Conservation (phyloP, 2,329 filamentous ascomycete genomes). For the Aspergillus piperis region DNA sequence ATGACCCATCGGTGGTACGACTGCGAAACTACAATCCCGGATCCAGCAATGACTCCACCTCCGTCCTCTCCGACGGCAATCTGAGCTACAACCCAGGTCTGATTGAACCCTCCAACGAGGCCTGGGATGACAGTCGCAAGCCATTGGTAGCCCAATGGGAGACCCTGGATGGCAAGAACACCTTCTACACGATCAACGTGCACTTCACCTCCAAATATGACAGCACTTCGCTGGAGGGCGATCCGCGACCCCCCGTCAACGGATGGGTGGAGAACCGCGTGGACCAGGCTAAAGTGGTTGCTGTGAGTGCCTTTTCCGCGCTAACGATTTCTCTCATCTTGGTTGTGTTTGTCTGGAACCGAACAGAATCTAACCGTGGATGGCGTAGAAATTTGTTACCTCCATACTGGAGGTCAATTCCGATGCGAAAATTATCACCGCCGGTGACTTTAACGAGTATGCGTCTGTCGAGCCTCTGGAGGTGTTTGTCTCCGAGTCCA, state of each 20-base stretch:
- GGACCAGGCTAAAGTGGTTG: constrained; percentile 61
- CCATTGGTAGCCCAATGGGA: constrained; percentile 68
- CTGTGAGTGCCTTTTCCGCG: constrained; percentile 41
- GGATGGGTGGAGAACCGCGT: constrained; percentile 60
- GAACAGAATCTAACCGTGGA: not conserved
- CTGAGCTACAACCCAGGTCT: constrained; percentile 69
- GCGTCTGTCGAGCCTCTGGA: constrained; percentile 61
- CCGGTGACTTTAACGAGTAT: constrained; percentile 75
- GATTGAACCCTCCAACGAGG: constrained; percentile 63
- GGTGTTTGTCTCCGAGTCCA: constrained; percentile 56
- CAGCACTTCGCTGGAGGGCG: constrained; percentile 64
- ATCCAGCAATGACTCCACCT: constrained; percentile 55
- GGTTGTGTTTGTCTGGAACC: not conserved
- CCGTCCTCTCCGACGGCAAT: constrained; percentile 59
- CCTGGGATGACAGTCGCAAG: constrained; percentile 65
- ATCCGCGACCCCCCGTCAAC: constrained; percentile 67
- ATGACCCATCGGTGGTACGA: constrained; percentile 60
- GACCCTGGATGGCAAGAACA: constrained; percentile 55
- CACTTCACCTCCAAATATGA: constrained; percentile 70
- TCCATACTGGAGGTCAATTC: constrained; percentile 59
- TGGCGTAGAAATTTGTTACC: constrained; percentile 53
- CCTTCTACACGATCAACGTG: constrained; percentile 72
- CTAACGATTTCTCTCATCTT: not conserved
- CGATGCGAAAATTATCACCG: constrained; percentile 59
- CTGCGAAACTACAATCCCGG: constrained; percentile 64